Percentiles rank a stretch among this genome's conserved stretches.
Evolutionary conservation across 129 eudicot genomes (phyloP).

Genomic region (Flaveria bidentis): DNA sequence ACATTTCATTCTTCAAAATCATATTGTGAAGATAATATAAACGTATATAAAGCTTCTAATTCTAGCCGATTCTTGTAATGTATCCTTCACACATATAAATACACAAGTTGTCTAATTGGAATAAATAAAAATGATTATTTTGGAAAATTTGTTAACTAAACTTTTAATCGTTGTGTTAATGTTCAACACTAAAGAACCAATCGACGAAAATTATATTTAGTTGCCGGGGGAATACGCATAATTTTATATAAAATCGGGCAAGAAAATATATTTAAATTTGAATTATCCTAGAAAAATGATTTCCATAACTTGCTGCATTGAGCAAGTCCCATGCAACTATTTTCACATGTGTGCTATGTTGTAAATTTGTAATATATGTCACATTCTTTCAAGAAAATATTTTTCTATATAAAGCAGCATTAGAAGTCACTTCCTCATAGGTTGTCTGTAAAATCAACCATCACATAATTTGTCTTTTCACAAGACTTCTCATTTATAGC

Average conservation of each 20-base stretch:
- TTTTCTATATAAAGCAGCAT: slow-evolving; percentile 24
- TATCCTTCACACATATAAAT: too few species aligned
- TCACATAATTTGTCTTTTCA: neutral
- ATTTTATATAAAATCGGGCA: neutral
- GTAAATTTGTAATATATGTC: neutral
- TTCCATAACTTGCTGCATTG: neutral
- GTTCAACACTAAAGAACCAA: too few species aligned
- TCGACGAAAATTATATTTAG: too few species aligned
- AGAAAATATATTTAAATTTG: neutral
- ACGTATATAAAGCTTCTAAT: too few species aligned
- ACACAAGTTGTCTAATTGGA: too few species aligned
- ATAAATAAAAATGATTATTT: too few species aligned
- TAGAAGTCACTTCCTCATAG: neutral
- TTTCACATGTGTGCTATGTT: neutral
- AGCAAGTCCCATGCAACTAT: slow-evolving; percentile 23
- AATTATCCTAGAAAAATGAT: neutral
- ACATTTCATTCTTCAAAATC: too few species aligned
- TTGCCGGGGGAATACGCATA: too few species aligned
- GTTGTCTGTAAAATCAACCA: neutral
- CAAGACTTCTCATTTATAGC: slow-evolving; percentile 19
- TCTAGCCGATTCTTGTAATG: too few species aligned
- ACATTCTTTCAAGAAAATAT: slow-evolving; percentile 3
- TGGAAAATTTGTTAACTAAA: too few species aligned
- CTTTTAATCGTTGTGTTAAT: too few species aligned
- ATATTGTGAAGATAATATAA: too few species aligned